Conservation (phyloP, 1,139 yeast species). For the Yamadazyma trypodendri region DNA sequence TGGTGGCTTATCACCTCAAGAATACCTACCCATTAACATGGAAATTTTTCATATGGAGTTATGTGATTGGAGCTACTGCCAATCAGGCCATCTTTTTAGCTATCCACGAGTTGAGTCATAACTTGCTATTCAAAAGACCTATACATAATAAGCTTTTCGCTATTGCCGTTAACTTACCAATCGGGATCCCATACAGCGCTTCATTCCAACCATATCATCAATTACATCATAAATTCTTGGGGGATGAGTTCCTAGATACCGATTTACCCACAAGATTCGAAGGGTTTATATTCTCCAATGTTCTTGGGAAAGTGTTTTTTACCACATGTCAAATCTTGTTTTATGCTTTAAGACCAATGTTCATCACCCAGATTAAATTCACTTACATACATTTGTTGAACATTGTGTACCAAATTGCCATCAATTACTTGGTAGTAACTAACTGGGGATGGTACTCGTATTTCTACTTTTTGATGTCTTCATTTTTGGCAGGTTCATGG, state of each 20-base stretch:
- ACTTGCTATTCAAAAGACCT: conserved; percentile 80
- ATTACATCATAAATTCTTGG: conserved; percentile 85
- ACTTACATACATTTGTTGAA: conserved; percentile 74
- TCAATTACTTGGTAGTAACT: conserved; percentile 56
- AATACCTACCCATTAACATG: conserved; percentile 52
- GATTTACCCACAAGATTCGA: conserved; percentile 83
- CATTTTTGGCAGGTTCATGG: conserved; percentile 85
- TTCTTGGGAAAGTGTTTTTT: conserved; percentile 85
- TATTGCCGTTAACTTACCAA: conserved; percentile 76
- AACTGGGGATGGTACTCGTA: conserved; percentile 66
- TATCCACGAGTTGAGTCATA: conserved; percentile 85
- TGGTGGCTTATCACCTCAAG: conserved; percentile 59
- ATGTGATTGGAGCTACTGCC: conserved; percentile 81
- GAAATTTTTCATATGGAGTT: conserved; percentile 63
- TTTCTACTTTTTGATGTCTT: conserved; percentile 67
- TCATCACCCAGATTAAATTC: conserved; percentile 70
- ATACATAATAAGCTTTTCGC: conserved; percentile 75
- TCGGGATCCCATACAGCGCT: conserved; percentile 88
- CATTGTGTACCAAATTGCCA: conserved; percentile 56
- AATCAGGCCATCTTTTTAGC: conserved; percentile 83
- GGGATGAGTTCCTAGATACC: conserved; percentile 83
- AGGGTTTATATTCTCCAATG: conserved; percentile 68
- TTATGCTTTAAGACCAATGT: conserved; percentile 89
- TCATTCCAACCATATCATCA: conserved; percentile 92
- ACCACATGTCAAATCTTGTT: conserved; percentile 88